Conservation (phyloP, 1,139 yeast genomes). For the Zygosaccharomyces pseudobailii region DNA sequence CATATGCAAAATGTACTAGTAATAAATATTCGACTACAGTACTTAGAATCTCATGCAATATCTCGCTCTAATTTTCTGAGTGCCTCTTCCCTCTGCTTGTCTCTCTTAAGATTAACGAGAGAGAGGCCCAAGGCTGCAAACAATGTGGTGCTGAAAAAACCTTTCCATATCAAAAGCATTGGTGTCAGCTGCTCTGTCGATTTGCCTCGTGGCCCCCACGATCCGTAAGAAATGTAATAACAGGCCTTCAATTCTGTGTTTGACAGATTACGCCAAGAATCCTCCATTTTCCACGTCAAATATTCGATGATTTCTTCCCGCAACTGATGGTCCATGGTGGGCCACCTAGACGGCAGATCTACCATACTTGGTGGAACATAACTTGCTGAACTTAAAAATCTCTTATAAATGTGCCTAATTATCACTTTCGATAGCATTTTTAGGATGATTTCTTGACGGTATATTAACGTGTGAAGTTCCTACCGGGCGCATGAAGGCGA, state of each 20-base stretch:
- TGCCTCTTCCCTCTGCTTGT: conserved; percentile 13
- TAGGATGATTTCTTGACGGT: neutral
- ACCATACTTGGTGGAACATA: conserved; percentile 27
- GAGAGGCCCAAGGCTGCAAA: conserved; percentile 25
- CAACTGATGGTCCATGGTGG: conserved; percentile 35
- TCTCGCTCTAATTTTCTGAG: conserved; percentile 9
- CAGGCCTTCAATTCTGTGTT: conserved; percentile 37
- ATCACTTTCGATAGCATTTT: neutral
- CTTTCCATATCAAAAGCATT: conserved; percentile 20
- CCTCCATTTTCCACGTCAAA: conserved; percentile 41
- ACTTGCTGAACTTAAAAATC: conserved; percentile 1
- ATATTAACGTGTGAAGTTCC: neutral
- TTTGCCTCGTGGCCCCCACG: conserved; percentile 28
- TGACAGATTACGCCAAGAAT: conserved; percentile 38
- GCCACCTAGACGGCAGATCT: conserved; percentile 34
- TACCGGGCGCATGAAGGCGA: neutral
- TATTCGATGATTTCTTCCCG: conserved; percentile 43
- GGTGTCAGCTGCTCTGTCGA: conserved; percentile 14
- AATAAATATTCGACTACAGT: neutral
- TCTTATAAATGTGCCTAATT: neutral
- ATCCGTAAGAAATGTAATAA: conserved; percentile 29
- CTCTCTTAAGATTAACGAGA: conserved; percentile 20
- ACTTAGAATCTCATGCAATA: neutral
- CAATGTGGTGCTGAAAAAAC: conserved; percentile 22
- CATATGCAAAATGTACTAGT: conserved; percentile 2